A percentile compares a stretch with the other conserved stretches of the same genome.
These are phyloP conservation scores for Seiridium cupressi DNA, from an alignment of 2,329 filamentous ascomycete genomes.

Conservation along the genomic window DNA sequence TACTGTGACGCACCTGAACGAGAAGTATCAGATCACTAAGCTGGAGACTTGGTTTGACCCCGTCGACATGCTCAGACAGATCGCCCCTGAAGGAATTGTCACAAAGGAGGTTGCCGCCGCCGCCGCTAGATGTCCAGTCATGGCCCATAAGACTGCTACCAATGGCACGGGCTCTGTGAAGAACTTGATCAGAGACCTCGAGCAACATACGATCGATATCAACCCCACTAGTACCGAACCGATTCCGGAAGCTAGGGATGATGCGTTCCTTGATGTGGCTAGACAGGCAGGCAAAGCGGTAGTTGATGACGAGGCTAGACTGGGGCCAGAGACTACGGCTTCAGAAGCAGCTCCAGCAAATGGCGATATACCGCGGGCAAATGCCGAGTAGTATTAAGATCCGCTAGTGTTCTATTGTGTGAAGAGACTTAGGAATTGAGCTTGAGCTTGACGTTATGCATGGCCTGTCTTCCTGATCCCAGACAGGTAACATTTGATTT, in stretches of 20 bases:
- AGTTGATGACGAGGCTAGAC: not conserved
- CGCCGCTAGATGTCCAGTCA: slow-evolving; percentile 1
- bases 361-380: not conserved
- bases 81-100: not conserved
- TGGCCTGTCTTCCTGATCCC: no score
- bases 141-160: not conserved
- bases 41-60: slow-evolving; percentile 8
- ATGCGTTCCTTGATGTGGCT: not conserved
- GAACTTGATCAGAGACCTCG: not conserved
- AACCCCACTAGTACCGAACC: not conserved
- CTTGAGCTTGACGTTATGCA: not conserved
- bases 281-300: not conserved
- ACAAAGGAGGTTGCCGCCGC: not conserved
- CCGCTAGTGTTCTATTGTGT: no score
- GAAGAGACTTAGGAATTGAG: not conserved
- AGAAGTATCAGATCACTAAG: slow-evolving; percentile 5
- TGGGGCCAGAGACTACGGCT: not conserved
- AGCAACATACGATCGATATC: not conserved
- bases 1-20: not conserved
- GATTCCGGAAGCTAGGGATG: not conserved
- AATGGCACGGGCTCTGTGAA: not conserved
- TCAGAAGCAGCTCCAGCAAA: not conserved
- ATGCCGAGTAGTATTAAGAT: not conserved
- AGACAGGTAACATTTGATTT: no score
- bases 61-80: slow-evolving; percentile 5